A percentile compares a stretch with the other conserved stretches of the same genome.
phyloP scores from a whole-genome alignment of 78 protist species.

The Dictyostelium firmibasis region DNA sequence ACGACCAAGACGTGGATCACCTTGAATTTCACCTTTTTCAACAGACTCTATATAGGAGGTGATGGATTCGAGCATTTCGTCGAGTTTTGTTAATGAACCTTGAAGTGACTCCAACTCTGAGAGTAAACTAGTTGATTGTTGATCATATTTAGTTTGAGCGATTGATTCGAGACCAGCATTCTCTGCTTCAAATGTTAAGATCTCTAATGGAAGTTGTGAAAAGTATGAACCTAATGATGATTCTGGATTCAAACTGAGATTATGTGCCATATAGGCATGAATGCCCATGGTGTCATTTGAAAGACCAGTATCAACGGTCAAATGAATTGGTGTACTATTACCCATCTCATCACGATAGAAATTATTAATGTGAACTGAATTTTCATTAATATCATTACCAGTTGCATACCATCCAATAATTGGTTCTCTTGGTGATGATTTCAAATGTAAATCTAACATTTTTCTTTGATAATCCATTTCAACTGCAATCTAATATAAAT shows the following conservation, averaged over 20 bases:
- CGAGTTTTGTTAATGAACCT: conserved; percentile 44
- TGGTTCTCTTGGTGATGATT: conserved; percentile 82
- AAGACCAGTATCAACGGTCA: conserved; percentile 78
- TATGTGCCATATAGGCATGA: conserved; percentile 77
- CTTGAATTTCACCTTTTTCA: conserved; percentile 77
- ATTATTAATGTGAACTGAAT: conserved; percentile 74
- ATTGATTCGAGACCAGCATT: conserved; percentile 63
- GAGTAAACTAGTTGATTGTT: conserved; percentile 46
- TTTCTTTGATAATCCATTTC: conserved; percentile 86
- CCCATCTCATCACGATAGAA: conserved; percentile 83
- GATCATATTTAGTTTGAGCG: conserved; percentile 34
- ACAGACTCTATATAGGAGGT: conserved; percentile 60
- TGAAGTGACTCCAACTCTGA: conserved; percentile 66
- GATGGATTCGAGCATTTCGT: conserved; percentile 51
- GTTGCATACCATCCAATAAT: conserved; percentile 88
- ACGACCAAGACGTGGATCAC: conserved; percentile 77
- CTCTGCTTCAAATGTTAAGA: conserved; percentile 68
- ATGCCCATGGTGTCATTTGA: conserved; percentile 77
- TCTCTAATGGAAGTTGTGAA: conserved; percentile 51
- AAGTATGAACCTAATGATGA: conserved; percentile 56
- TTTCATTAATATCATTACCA: conserved; percentile 79
- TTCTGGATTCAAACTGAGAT: conserved; percentile 24
- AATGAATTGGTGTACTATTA: conserved; percentile 67
- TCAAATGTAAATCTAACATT: conserved; percentile 83
- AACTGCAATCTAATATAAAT: conserved; percentile 82